Evolutionary conservation across 2,329 filamentous ascomycete species (phyloP), one percentile per base, ranked within the genome.

Genomic region (Hymenoscyphus salicellus): DNA sequence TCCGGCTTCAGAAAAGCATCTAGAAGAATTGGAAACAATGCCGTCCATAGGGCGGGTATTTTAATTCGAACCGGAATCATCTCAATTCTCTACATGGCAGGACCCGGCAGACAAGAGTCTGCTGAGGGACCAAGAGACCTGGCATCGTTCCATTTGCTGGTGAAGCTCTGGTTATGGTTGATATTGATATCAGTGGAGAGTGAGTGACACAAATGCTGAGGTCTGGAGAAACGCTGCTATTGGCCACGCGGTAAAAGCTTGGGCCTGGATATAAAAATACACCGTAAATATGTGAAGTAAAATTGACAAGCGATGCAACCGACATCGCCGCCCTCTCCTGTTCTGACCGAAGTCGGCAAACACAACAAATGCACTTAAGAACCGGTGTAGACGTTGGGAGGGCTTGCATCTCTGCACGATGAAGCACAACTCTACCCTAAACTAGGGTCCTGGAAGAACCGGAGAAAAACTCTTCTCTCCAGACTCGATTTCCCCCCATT

Each of bases 161-260:
- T 23, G 33, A 7, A 49, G 10, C 7, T 14, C 46, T 23, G 23
- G 20, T 10, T 52, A 23, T 52, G 46, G 20, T 26, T 60, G 41
- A 32, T n/a, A 52, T 28, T 10, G 30, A 28, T 14, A 23, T 56
- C 55, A 41, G 59, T 59, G 60, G 63, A 62, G 63, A 33, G 41
- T 49, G 32, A 30, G 63, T 64, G 60, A 60, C 46, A 65, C 59
- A 64, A 64, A 61, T 43, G 14, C 8, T 62, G 60, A 59, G 59
- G 63, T 62, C 59, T 58, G 43, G 36, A 62, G 63, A 62, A 65
- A 65, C 41, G 20, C 26, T 23, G 23, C 32, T 32, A 65, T 59
- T 65, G 63, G 59, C 16, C 28, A 14, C 32, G 6, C 11, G 20
- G 23, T 4, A 30, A 56, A 23, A 59, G 62, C 46, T 56, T 61